Base-by-base conservation (phyloP, 2,329 filamentous ascomycete species). In the Acrocalymma vagum region DNA sequence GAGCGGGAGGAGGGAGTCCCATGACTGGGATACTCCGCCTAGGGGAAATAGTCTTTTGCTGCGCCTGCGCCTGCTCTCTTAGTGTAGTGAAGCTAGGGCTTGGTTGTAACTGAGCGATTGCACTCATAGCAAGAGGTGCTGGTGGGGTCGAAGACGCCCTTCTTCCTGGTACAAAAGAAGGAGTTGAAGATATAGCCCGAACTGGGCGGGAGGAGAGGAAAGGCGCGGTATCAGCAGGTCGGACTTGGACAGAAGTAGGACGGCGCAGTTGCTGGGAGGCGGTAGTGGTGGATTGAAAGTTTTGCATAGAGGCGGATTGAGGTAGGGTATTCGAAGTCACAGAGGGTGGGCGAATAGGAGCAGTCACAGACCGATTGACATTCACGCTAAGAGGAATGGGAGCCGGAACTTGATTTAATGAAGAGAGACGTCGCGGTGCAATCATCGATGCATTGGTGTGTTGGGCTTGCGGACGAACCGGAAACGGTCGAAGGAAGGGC, bases 221-320 rank as follows among this genome's bases (percentile, higher is more conserved):
- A 3, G 74, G 72, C 2, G 73, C 72, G 11, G 59, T 67, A 28
- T 70, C 62, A 8, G 72, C 62, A n/a, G n/a, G n/a, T 18, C 71
- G 67, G 28, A 76, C 67, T 46, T 76, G 74, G 22, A 78, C 65
- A 20, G 72, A 76, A 11, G 63, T 63, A 9, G 74, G 74, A 13
- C 74, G 69, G 28, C 68, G 66, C 13, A 75, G 61, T 6, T 53
- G 42, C 30, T 65, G 60, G 9, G 56, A 37, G 33, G 51, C 23
- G n/a, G 38, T 9, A 29, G 48, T 27, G 29, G 46, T 31, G 9
- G 44, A 42, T 23, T 52, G 51, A 7, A 52, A 30, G 13, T 48
- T 23, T 20, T 39, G 31, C n/a, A 46, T 30, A 16, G 45, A 45
- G 3, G 48, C 38, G 3, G 56, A 48, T 13, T 35, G 36, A n/a